Percentiles rank a stretch among this genome's conserved stretches.
These are phyloP conservation scores for Solanum pimpinellifolium DNA, from an alignment of 257 asterid genomes.

Conservation along the genomic window DNA sequence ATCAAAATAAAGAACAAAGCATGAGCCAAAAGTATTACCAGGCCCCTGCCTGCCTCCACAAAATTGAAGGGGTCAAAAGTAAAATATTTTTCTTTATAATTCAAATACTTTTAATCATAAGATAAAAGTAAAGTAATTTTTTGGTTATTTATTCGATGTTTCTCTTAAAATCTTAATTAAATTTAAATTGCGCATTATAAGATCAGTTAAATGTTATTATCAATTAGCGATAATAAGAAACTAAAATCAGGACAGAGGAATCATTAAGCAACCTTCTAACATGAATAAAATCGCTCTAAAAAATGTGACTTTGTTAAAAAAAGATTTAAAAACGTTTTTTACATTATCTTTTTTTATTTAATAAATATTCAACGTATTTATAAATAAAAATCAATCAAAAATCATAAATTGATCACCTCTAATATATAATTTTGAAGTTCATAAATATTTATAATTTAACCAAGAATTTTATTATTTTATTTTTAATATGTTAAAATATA, in stretches of 20 bases:
- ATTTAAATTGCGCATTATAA: rapidly evolving
- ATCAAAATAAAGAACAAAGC: background rate
- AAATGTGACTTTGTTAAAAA: background rate
- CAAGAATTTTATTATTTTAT: rapidly evolving
- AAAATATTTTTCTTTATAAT: background rate
- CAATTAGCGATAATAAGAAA: no score
- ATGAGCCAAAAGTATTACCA: background rate
- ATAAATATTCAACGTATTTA: no score
- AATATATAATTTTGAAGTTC: no score
- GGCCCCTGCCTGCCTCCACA: background rate
- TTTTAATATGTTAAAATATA: no score
- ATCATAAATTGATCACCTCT: background rate
- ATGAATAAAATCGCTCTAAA: background rate
- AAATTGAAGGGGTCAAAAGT: background rate
- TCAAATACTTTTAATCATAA: background rate
- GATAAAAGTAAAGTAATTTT: no score
- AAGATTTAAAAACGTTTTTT: no score
- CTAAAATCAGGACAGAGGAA: background rate
- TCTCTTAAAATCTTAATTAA: no score
- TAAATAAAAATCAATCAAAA: no score
- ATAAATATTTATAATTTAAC: background rate
- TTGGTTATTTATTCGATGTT: rapidly evolving
- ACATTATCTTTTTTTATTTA: background rate
- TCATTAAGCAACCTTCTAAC: background rate
- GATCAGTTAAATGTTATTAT: no score